These are phyloP conservation scores for Beauveria sp. DNA, from an alignment of 2,329 filamentous ascomycete genomes.

Conservation along the genomic window DNA sequence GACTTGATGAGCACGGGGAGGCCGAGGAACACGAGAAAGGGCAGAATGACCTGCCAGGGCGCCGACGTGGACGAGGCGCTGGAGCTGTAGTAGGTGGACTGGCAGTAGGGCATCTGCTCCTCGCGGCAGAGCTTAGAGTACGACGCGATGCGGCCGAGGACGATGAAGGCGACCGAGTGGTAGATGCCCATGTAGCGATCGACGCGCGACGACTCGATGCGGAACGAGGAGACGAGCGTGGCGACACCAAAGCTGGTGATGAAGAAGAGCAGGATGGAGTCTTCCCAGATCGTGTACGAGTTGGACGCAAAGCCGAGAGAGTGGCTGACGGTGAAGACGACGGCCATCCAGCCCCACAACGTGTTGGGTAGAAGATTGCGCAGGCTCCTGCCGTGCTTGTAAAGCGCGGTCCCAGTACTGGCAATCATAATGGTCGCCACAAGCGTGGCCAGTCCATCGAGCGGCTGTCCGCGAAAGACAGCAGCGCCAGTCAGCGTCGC, in stretches of 20 bases:
- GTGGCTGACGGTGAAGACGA: constrained; percentile 75
- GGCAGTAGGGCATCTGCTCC: constrained; percentile 96
- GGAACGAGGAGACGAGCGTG: constrained; percentile 67
- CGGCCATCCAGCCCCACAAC: constrained; percentile 81
- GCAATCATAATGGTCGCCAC: constrained; percentile 26
- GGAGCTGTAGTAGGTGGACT: constrained; percentile 91
- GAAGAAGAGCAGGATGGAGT: constrained; percentile 88
- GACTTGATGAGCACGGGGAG: constrained; percentile 70
- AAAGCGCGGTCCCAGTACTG: constrained; percentile 36
- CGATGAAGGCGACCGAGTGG: constrained; percentile 75
- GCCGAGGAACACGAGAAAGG: constrained; percentile 62
- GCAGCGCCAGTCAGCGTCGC: constrained; percentile 22
- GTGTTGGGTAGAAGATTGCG: constrained; percentile 58
- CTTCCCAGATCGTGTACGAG: constrained; percentile 98
- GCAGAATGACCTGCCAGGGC: constrained; percentile 78
- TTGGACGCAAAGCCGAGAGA: constrained; percentile 95
- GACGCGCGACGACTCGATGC: constrained; percentile 51
- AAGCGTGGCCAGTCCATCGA: constrained; percentile 33
- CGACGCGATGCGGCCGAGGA: constrained; percentile 72
- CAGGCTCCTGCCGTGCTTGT: constrained; percentile 36
- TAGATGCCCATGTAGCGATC: constrained; percentile 73
- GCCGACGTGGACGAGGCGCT: constrained; percentile 87
- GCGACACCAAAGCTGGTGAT: constrained; percentile 77
- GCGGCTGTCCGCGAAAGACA: constrained; percentile 25
- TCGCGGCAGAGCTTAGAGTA: constrained; percentile 90